Percentiles rank a stretch among this genome's conserved stretches.
phyloP scores from a whole-genome alignment of 495 filamentous ascomycete genomes.

The Aspergillus baeticus region DNA sequence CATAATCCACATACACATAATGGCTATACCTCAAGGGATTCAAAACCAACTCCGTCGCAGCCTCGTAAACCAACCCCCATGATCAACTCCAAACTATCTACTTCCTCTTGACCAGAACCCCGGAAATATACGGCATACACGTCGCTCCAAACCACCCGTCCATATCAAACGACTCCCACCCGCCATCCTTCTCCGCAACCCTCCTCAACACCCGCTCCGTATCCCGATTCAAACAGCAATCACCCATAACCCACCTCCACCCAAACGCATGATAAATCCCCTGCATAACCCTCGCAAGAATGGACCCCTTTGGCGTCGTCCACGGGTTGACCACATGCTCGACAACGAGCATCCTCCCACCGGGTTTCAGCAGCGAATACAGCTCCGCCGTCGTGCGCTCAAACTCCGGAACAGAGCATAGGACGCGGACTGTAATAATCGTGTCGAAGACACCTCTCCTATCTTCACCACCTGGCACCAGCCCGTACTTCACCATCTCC shows the following conservation, averaged over 20 bases:
- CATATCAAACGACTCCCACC: constrained; percentile 57
- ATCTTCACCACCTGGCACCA: neutral
- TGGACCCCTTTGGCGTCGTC: constrained; percentile 43
- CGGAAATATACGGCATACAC: constrained; percentile 55
- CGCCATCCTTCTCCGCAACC: constrained; percentile 44
- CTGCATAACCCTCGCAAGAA: constrained; percentile 48
- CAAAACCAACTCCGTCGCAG: neutral
- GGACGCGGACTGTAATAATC: constrained; percentile 65
- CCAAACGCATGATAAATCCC: constrained; percentile 31
- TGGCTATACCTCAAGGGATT: neutral
- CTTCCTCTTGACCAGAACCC: constrained; percentile 49
- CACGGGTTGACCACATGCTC: constrained; percentile 65
- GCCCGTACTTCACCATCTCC: constrained; percentile 43
- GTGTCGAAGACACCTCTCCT: constrained; percentile 57
- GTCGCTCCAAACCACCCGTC: constrained; percentile 45
- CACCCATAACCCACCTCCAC: constrained; percentile 53
- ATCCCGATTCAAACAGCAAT: constrained; percentile 57
- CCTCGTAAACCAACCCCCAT: neutral
- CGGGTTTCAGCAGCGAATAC: constrained; percentile 63
- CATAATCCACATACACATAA: neutral
- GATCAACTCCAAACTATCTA: neutral
- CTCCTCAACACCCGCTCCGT: constrained; percentile 50
- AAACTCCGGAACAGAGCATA: constrained; percentile 70
- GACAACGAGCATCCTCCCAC: constrained; percentile 65
- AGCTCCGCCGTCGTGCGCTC: constrained; percentile 54